Evolutionary conservation across 2,329 filamentous ascomycete species (phyloP).

Genomic region (Capronia epimyces): DNA sequence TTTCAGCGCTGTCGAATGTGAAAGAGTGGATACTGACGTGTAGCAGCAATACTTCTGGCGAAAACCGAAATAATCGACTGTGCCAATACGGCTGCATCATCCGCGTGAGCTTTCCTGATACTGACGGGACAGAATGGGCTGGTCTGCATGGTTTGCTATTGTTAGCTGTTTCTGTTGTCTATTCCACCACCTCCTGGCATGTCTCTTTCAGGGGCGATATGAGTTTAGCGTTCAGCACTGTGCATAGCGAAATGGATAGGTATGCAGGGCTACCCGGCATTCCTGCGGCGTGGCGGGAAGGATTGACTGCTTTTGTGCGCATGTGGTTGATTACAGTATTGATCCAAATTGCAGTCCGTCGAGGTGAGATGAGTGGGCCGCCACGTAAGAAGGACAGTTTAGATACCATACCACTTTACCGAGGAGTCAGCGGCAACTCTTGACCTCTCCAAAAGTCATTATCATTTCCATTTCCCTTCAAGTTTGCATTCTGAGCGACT

Average conservation of each 20-base stretch:
- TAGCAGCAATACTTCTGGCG: constrained; percentile 67
- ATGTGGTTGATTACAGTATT: neutral
- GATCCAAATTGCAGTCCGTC: neutral
- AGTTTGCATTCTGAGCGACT: no score
- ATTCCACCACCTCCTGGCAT: neutral
- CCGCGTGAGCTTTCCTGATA: neutral
- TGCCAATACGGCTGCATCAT: neutral
- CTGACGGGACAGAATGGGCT: neutral
- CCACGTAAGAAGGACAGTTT: neutral
- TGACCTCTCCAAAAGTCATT: no score
- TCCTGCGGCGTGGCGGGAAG: neutral
- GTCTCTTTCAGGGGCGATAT: neutral
- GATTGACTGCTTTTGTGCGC: neutral
- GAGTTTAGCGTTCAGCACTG: constrained; percentile 10
- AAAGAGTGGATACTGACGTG: constrained; percentile 10
- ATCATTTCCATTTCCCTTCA: no score
- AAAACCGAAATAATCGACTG: constrained; percentile 48
- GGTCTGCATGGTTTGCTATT: constrained; percentile 1
- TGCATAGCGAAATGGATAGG: constrained; percentile 1
- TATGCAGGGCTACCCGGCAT: neutral
- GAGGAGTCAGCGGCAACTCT: neutral
- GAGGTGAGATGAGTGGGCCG: neutral
- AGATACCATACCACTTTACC: neutral
- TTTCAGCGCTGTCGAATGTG: neutral
- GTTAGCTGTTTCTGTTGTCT: neutral